Evolutionary conservation across 2,329 filamentous ascomycete genomes (phyloP), one percentile per base, ranked within the genome.

Genomic region (Lasiodiplodia sp.): DNA sequence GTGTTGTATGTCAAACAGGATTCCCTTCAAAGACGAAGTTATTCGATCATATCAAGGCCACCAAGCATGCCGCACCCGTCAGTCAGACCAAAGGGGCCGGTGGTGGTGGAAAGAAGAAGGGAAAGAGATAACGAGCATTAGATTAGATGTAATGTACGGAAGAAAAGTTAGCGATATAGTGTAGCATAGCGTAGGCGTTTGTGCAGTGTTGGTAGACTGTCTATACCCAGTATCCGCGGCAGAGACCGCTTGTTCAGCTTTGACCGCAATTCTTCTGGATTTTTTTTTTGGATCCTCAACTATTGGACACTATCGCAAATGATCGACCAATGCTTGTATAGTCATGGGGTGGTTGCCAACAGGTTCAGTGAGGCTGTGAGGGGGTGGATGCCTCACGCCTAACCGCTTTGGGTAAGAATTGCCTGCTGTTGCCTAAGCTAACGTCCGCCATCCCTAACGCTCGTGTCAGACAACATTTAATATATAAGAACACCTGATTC

Each of bases 11-110:
- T 79, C 87, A 89, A 72, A 93, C 92, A 72, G 86, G 82, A 0
- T 99, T 98, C 81, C 88, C 87, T 0, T 93, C 91, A 1, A 90
- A 89, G 72, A 91, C 87, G 6, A 89, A 88, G 72, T 80, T 96
- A 21, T 95, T 95, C 77, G 83, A 86, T 65, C 93, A 96, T 78
- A 85, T 96, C 69, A 87, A 88, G 70, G 86, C 89, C 11, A 80
- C 87, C 21, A 82, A 82, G 11, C 92, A 96, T 80, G 91, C 90
- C 6, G 86, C 88, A 37, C 82, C 83, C 2, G 76, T 82, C 11
- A 28, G 25, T 4, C 51, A 52, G 60, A 52, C 40, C 4, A 68
- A 66, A 6, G 62, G 67, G 2, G 68, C 53, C 8, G 69, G 69
- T 37, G 69, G 66, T 28, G 68, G 52, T 70, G 70, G 69, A 21